Evolutionary conservation across 768 basidiomycete genomes (phyloP), one percentile per base, ranked within the genome.

Genomic region (Gyrodon lividus): DNA sequence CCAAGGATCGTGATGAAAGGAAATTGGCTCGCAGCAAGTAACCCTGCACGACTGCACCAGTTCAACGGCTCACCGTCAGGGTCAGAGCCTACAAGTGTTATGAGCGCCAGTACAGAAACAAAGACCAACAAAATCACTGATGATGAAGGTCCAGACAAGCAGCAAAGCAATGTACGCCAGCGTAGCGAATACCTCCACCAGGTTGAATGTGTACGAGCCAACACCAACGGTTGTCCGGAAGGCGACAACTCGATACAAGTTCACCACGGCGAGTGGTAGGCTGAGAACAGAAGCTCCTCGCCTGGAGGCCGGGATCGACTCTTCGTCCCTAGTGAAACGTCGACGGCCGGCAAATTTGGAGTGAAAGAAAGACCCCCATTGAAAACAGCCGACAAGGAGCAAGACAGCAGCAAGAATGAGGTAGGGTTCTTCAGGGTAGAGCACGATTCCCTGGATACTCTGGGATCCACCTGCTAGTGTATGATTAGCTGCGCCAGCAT

Each of bases 1-100:
- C 74, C 75, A 6, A 79, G 66, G 12, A 71, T 68, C 4, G 74
- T 68, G 47, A 77, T 65, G 24, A 78, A 59, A 2, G 72, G 71
- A 13, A 72, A 57, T 52, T 78, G 73, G n/a, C 55, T 61, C 7
- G 62, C 58, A 6, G 71, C 68, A 34, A 73, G 59, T 23, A 66
- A 41, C 1, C 53, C 70, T 22, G 66, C 61, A 8, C 70, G 66
- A 48, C 69, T 71, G 5, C 59, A 59, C 64, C 67, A 74, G 49
- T 67, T 71, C 10, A 69, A 56, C 9, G 52, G 59, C 12, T 53
- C 23, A 4, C 66, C 65, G 2, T 53, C 42, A 0, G 51, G 37
- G 22, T 64, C 52, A 23, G 60, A 65, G 3, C 55, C 67, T 68
- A 46, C 6, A 35, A 38, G n/a, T 10, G 9, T 17, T 37, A 30